A percentile compares a stretch with the other conserved stretches of the same genome.
phyloP scores from a whole-genome alignment of 805 yeast species.

The Candida khao-thaluensis region DNA sequence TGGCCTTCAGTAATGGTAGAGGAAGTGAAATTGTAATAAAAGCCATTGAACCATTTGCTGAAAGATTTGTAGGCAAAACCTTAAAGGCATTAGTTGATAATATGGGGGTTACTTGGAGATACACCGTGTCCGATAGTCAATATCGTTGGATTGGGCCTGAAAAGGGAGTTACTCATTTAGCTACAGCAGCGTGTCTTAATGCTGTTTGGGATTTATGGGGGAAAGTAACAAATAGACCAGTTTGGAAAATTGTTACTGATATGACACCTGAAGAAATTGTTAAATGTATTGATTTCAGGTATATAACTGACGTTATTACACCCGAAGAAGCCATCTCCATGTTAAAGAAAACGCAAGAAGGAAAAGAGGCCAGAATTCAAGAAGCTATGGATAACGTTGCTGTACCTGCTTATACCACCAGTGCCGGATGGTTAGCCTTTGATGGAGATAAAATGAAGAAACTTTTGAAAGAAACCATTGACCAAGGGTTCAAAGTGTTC shows the following conservation, averaged over 20 bases:
- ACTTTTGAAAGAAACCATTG: slow-evolving; percentile 26
- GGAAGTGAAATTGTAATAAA: slow-evolving; percentile 16
- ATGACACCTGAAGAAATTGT: slow-evolving; percentile 42
- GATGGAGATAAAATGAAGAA: slow-evolving; percentile 39
- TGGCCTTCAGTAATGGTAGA: slow-evolving; percentile 31
- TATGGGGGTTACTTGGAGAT: slow-evolving; percentile 42
- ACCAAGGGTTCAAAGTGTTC: slow-evolving; percentile 38
- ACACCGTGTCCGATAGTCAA: slow-evolving; percentile 39
- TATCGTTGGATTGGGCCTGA: slow-evolving; percentile 48
- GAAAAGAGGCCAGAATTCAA: slow-evolving; percentile 22
- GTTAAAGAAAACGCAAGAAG: slow-evolving; percentile 25
- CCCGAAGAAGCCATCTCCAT: slow-evolving; percentile 39
- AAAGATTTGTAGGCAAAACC: slow-evolving; percentile 31
- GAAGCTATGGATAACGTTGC: slow-evolving; percentile 30
- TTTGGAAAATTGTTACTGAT: slow-evolving; percentile 43
- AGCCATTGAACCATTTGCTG: slow-evolving; percentile 38
- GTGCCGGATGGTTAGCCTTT: slow-evolving; percentile 47
- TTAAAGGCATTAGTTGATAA: slow-evolving; percentile 31
- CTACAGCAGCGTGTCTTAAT: slow-evolving; percentile 40
- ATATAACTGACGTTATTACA: slow-evolving; percentile 43
- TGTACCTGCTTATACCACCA: slow-evolving; percentile 46
- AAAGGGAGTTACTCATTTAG: slow-evolving; percentile 42
- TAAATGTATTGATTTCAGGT: slow-evolving; percentile 40
- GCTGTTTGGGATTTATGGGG: slow-evolving; percentile 48
- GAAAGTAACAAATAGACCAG: slow-evolving; percentile 33